These are phyloP conservation scores for Endocladia muricata DNA, from an alignment of 31 red algal genomes.

Conservation along the genomic window DNA sequence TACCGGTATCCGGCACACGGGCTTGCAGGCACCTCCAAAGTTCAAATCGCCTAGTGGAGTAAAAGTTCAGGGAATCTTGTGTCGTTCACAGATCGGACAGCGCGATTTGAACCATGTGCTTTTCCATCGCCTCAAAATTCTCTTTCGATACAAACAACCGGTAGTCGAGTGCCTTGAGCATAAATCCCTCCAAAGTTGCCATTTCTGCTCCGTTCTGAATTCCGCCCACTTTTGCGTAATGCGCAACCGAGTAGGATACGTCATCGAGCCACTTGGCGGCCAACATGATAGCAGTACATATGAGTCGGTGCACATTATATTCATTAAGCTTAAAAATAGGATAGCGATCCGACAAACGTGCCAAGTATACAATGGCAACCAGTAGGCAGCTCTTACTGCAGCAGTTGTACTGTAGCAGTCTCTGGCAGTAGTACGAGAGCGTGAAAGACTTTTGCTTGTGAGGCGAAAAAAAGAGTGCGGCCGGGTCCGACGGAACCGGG, in stretches of 20 bases:
- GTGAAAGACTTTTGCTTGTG: conserved; percentile 18
- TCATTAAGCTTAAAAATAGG: conserved; percentile 34
- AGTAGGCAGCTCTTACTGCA: conserved; percentile 62
- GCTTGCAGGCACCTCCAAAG: too few relatives aligned
- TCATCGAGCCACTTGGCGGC: conserved; percentile 88
- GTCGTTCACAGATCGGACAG: too few relatives aligned
- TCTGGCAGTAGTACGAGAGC: conserved; percentile 42
- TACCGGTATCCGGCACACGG: too few relatives aligned
- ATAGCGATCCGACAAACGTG: background rate
- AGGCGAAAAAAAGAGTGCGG: conserved; percentile 40
- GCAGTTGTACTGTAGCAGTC: conserved; percentile 35
- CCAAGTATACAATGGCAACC: conserved; percentile 57
- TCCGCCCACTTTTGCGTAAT: conserved; percentile 81
- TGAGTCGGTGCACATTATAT: conserved; percentile 69
- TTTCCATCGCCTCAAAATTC: conserved; percentile 45
- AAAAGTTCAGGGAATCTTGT: too few relatives aligned
- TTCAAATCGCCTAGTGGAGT: too few relatives aligned
- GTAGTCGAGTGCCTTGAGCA: conserved; percentile 56
- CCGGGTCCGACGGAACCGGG: conserved; percentile 3
- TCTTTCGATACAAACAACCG: conserved; percentile 48
- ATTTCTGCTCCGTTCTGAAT: conserved; percentile 57
- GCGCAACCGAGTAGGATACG: conserved; percentile 63
- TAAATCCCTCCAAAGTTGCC: conserved; percentile 59
- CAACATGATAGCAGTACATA: conserved; percentile 77
- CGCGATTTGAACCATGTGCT: conserved; percentile 38